Evolutionary conservation across 352 stramenopile genomes (phyloP).

Genomic region (Phytopythium delawarense): DNA sequence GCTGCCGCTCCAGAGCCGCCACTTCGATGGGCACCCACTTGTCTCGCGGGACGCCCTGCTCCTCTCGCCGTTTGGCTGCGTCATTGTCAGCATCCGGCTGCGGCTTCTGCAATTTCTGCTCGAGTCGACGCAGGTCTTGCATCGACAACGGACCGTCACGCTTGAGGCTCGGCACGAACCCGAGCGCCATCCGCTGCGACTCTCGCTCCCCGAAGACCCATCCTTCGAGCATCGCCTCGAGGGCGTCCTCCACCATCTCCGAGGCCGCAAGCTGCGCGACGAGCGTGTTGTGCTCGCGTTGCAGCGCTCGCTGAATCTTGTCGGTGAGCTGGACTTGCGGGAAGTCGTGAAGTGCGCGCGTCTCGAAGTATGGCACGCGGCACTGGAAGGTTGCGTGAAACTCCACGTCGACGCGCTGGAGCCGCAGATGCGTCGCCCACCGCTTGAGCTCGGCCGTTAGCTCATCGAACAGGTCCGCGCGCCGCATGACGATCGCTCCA

Average conservation of each 20-base stretch:
- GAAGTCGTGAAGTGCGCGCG: constrained; percentile 89
- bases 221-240: constrained; percentile 95
- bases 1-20: constrained; percentile 42
- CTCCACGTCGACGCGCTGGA: constrained; percentile 88
- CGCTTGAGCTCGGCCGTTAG: constrained; percentile 60
- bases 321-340: constrained; percentile 77
- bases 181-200: constrained; percentile 59
- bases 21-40: constrained; percentile 79
- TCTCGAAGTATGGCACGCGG: constrained; percentile 84
- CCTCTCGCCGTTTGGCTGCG: not conserved
- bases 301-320: constrained; percentile 75
- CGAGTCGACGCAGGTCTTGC: constrained; percentile 58
- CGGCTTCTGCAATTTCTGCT: constrained; percentile 35
- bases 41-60: constrained; percentile 50
- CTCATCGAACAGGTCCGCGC: constrained; percentile 69
- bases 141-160: constrained; percentile 66
- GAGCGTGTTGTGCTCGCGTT: constrained; percentile 85
- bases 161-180: constrained; percentile 86
- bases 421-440: constrained; percentile 61
- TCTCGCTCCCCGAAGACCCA: constrained; percentile 95
- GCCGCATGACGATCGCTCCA: constrained; percentile 44
- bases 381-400: constrained; percentile 89
- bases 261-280: constrained; percentile 79
- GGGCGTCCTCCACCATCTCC: constrained; percentile 92
- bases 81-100: not conserved